phyloP scores from a whole-genome alignment of 495 filamentous ascomycete genomes.

The Stereocaulon alpinum region DNA sequence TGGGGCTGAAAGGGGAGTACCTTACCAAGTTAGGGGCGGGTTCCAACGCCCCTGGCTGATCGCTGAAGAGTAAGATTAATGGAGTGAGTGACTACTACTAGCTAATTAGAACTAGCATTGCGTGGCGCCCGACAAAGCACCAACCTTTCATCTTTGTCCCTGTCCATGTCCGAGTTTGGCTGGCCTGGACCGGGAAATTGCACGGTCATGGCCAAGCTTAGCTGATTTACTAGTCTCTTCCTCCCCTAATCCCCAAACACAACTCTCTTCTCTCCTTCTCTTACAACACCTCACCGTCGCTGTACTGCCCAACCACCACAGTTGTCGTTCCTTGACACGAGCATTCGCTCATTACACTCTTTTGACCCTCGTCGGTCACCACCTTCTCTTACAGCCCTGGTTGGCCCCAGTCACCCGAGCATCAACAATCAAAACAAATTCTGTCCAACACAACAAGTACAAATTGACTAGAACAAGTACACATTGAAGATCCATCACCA shows the following conservation, averaged over 20 bases:
- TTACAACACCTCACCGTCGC: conserved; percentile 17
- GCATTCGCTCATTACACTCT: conserved; percentile 27
- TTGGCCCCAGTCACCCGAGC: conserved; percentile 17
- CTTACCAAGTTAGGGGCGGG: background rate
- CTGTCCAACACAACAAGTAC: background rate
- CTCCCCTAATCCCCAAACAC: conserved; percentile 5
- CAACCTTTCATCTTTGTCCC: conserved; percentile 1
- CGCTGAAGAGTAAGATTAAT: background rate
- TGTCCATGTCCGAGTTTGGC: background rate
- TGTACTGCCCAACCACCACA: conserved; percentile 13
- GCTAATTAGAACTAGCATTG: conserved; percentile 5
- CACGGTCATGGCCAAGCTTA: background rate
- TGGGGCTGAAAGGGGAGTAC: background rate
- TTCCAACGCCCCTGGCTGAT: background rate
- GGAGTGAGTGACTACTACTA: background rate
- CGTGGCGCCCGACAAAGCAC: background rate
- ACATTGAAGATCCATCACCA: conserved; percentile 9
- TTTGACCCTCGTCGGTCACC: conserved; percentile 16
- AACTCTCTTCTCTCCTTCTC: conserved; percentile 7
- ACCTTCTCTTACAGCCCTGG: conserved; percentile 22
- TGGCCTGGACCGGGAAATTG: background rate
- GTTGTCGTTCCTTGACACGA: conserved; percentile 23
- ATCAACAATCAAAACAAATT: conserved; percentile 1
- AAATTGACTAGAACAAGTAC: background rate
- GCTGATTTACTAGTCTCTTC: background rate